These are phyloP conservation scores for Trichoderma asperelloides DNA, from an alignment of 495 filamentous ascomycete species.

Conservation along the genomic window DNA sequence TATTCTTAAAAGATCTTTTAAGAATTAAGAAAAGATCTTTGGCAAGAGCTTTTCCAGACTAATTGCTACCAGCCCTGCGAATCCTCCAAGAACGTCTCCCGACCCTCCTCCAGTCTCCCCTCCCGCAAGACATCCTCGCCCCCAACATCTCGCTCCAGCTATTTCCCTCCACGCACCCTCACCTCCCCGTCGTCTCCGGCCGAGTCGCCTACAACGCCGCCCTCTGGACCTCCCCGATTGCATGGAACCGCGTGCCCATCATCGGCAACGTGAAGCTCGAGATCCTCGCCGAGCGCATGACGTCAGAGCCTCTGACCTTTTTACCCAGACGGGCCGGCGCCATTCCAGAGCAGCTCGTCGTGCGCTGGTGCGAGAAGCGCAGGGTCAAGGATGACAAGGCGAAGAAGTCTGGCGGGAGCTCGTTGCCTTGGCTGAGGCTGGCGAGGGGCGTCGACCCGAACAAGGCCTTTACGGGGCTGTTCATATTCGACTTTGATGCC, in stretches of 20 bases:
- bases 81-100: conserved; percentile 81
- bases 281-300: conserved; percentile 81
- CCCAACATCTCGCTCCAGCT: conserved; percentile 88
- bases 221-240: conserved; percentile 88
- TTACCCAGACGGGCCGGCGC: conserved; percentile 27
- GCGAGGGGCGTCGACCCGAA: conserved; percentile 18
- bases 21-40: background rate
- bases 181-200: conserved; percentile 85
- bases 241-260: conserved; percentile 86
- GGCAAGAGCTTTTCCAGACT: background rate
- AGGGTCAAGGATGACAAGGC: conserved; percentile 22
- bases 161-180: conserved; percentile 92
- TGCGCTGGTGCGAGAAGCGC: conserved; percentile 66
- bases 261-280: conserved; percentile 81
- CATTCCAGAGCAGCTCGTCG: conserved; percentile 68
- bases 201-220: conserved; percentile 86
- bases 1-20: conserved; percentile 11
- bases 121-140: conserved; percentile 79
- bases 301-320: conserved; percentile 37
- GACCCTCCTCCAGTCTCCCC: conserved; percentile 69
- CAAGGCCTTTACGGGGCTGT: conserved; percentile 70
- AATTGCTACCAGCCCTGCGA: conserved; percentile 54
- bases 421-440: conserved; percentile 12
- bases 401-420: conserved; percentile 14
- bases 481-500: conserved; percentile 92